Percentiles rank a stretch among this genome's conserved stretches.
phyloP scores from a whole-genome alignment of 768 basidiomycete species.

The Omphalotus guepiniiformis region DNA sequence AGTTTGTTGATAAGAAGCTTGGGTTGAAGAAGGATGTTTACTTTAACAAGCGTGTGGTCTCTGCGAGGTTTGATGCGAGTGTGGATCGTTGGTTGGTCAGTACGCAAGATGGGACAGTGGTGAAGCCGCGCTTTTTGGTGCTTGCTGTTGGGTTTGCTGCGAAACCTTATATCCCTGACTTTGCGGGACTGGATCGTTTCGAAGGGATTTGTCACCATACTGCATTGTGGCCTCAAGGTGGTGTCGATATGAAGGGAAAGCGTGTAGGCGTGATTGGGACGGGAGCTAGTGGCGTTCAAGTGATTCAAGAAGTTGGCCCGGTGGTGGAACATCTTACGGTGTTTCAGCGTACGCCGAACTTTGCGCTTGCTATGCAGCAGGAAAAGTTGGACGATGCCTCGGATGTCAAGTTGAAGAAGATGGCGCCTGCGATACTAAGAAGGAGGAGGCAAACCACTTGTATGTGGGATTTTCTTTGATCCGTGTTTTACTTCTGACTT shows the following conservation, averaged over 20 bases:
- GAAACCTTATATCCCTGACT: constrained; percentile 18
- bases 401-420: constrained; percentile 14
- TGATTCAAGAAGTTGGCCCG: constrained; percentile 19
- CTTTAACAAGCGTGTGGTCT: constrained; percentile 19
- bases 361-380: constrained; percentile 21
- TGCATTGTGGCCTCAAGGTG: constrained; percentile 18
- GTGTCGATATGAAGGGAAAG: constrained; percentile 18
- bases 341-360: constrained; percentile 25
- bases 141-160: constrained; percentile 22
- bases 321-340: constrained; percentile 20
- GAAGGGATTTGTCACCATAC: constrained; percentile 22
- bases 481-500: background rate
- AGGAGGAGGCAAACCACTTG: constrained; percentile 18
- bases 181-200: constrained; percentile 19
- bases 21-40: constrained; percentile 19
- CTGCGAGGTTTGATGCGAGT: constrained; percentile 17
- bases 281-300: constrained; percentile 22
- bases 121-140: constrained; percentile 17
- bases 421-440: constrained; percentile 17
- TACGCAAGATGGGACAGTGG: constrained; percentile 14
- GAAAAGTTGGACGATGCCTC: constrained; percentile 10
- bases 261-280: constrained; percentile 25
- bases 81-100: constrained; percentile 19
- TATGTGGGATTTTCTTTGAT: background rate
- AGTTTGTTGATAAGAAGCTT: constrained; percentile 21